Base-by-base conservation (phyloP, 768 basidiomycete genomes). In the Termitomyces sp. region DNA sequence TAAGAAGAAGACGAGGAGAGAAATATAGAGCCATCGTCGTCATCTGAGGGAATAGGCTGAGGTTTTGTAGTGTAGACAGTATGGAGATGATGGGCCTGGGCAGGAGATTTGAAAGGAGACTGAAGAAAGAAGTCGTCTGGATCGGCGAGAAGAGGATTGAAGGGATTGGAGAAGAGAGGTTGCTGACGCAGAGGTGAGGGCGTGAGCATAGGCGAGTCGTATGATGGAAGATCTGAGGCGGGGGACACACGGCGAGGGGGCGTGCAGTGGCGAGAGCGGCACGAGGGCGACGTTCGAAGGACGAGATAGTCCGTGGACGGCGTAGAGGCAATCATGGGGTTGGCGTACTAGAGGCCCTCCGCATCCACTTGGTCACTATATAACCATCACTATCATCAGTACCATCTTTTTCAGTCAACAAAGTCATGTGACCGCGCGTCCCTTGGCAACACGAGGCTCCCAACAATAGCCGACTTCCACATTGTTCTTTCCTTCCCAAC, bases 151-250 rank as follows among this genome's bases (percentile, higher is more conserved):
- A 70, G 62, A 56, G 57, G 62, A 60, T 58, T 53, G 51, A 64
- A 61, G 20, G 59, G 55, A 58, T 64, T 67, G 5, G 75, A 68
- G 64, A 78, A 79, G 53, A 77, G 71, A 16, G 73, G 71, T 12
- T 72, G 73, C 61, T 77, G 76, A 53, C 81, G 76, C 59, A 84
- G 77, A 12, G 86, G 86, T 5, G 87, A 88, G 22, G 87, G 84
- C 1, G 85, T 83, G 48, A 83, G 76, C 81, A 87, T 82, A 45
- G 85, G 81, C 33, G 82, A 80, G 64, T 82, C 81, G 63, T 76
- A 81, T 42, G 77, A 72, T 34, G 72, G 56, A 33, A 63, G 50
- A 37, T 60, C 58, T 14, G 64, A 43, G 37, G 66, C 56, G n/a
- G 71, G 68, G 43, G 68, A 67, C 52, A 56, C 55, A 51, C 62